phyloP scores from a whole-genome alignment of 495 filamentous ascomycete genomes.

The Hypoxylon intermedium region DNA sequence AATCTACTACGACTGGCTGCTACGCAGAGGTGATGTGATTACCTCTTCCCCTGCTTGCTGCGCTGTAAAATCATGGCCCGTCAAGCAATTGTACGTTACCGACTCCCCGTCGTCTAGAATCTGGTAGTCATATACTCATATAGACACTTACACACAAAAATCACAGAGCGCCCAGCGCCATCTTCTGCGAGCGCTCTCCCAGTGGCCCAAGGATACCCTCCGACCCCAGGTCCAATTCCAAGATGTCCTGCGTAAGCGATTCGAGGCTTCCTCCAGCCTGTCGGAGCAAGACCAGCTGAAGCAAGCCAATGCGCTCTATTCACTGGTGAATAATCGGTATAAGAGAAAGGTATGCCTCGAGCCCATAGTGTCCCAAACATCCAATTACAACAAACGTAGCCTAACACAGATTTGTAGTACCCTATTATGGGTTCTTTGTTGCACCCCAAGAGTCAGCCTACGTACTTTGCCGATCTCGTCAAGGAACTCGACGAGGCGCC shows the following conservation, averaged over 20 bases:
- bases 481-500: slow-evolving; percentile 77
- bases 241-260: slow-evolving; percentile 67
- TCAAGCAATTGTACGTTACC: slow-evolving; percentile 38
- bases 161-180: slow-evolving; percentile 55
- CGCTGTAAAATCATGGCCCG: slow-evolving; percentile 34
- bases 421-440: slow-evolving; percentile 67
- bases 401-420: slow-evolving; percentile 56
- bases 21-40: slow-evolving; percentile 12
- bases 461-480: slow-evolving; percentile 75
- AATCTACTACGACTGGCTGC: slow-evolving; percentile 1
- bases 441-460: slow-evolving; percentile 74
- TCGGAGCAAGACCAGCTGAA: slow-evolving; percentile 48
- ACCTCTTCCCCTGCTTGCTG: background rate
- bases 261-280: slow-evolving; percentile 48
- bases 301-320: slow-evolving; percentile 76
- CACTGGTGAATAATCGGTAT: slow-evolving; percentile 77
- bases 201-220: slow-evolving; percentile 80
- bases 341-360: slow-evolving; percentile 57
- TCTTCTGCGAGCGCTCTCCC: slow-evolving; percentile 71
- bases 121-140: background rate
- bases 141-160: slow-evolving; percentile 31
- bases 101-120: background rate
- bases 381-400: too few relatives aligned
- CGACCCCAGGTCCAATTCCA: slow-evolving; percentile 82
- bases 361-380: background rate